Base-by-base conservation (phyloP, 768 basidiomycete species). In the Termitomyces sp. region DNA sequence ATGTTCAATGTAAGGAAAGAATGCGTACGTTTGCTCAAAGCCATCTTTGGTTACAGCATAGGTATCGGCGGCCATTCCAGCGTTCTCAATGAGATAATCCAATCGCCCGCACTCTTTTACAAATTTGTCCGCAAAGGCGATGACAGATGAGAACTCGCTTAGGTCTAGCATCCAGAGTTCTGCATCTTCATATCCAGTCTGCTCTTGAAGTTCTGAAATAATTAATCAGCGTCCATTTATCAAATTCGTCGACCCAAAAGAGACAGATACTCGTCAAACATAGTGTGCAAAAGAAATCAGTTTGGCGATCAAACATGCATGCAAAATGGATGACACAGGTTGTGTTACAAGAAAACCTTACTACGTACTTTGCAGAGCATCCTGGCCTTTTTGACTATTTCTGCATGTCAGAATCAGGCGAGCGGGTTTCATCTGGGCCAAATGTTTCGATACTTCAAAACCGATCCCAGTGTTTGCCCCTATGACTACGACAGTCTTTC, bases 391-490 rank as follows among this genome's bases (percentile, higher is more conserved):
- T 12, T 62, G 55, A 36, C 70, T 49, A 51, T 59, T 74, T 16
- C 77, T 63, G 55, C 76, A 79, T 3, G 68, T 76, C 22, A 81
- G 33, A 33, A 81, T 72, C 3, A 80, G 63, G 50, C 66, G 69
- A 0, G 55, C 70, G 12, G 79, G 70, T 42, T 72, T 73, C 79
- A 81, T 77, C 1, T 55, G 46, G 0, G 78, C 78, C 42, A 81
- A 77, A 56, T 80, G 75, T 54, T 75, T 77, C 15, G 75, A 70
- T 0, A 77, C 73, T 59, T 81, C 79, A 48, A 79, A 73, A 0
- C 81, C 81, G 2, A 83, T 51, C 1, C 81, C 84, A 28, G 72
- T 71, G 60, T 85, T 85, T 2, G 82, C 79, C 5, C 74, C 76
- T 34, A 75, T 70, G 20, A 86, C 74, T 16, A 83, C 51, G 24